Evolutionary conservation across 1,284 basidiomycete species (phyloP), one percentile per base, ranked within the genome.

Genomic region (Schizopora paradoxa): DNA sequence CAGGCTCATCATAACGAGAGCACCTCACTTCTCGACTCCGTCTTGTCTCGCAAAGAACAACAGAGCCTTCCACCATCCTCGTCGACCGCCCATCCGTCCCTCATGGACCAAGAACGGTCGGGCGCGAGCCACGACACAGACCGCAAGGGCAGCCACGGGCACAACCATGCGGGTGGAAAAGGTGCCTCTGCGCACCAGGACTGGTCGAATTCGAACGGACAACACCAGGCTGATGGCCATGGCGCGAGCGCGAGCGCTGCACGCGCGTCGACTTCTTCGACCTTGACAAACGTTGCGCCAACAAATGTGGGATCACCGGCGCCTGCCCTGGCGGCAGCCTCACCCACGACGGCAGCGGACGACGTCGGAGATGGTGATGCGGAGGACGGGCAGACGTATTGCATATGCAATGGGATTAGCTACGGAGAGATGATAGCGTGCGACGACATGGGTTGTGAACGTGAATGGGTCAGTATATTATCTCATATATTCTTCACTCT

Each of bases 381-480:
- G 8, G 66, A 74, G 18, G 82, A 89, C 54, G 75, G 77, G 47
- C 79, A 73, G 55, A 74, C 77, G 16, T 99, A 98, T 65, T 99
- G 94, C 65, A 79, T 86, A 68, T 98, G 94, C 63, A 76, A 90
- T 52, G 76, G 85, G 19, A 75, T 85, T 46, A 91, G 89, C 60
- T 94, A 86, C 58, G 93, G 94, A 23, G 89, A 95, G 66, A 99
- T 99, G 95, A 93, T 99, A 58, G 95, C 83, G 2, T 99, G 95
- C 63, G 95, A 99, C 65, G 87, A 86, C 56, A 71, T 75, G n/a
- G 77, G 78, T 37, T 98, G 95, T 66, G 82, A 86, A 59, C 73
- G 76, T 47, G 94, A 98, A 84, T 98, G 95, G 95, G 92, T 95
- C 58, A 62, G 89, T 81, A 40, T 49, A 43, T 38, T 47, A 28